These are phyloP conservation scores for Eleusine indica DNA, from an alignment of 176 grass and related monocot species.

Conservation along the genomic window DNA sequence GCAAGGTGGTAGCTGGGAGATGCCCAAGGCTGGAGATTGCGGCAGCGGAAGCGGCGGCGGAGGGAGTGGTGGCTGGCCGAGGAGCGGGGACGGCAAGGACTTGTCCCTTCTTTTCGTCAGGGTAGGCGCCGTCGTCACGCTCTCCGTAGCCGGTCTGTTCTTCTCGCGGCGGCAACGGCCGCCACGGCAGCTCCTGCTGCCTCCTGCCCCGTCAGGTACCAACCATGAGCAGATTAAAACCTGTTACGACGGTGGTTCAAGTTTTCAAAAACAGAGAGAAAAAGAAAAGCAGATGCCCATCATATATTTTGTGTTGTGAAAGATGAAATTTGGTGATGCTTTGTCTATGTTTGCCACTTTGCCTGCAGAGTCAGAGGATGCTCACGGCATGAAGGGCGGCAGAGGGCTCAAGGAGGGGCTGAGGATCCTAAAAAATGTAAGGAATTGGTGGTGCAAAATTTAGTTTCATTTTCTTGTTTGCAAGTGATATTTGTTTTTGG, in stretches of 20 bases:
- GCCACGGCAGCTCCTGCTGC: constrained; percentile 36
- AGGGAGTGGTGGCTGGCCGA: constrained; percentile 20
- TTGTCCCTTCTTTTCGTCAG: constrained; percentile 59
- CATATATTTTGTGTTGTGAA: not conserved
- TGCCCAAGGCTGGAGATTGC: constrained; percentile 42
- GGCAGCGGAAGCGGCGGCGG: constrained; percentile 25
- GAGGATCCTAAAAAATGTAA: constrained; percentile 65
- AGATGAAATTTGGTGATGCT: constrained; percentile 23
- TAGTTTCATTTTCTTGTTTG: not conserved
- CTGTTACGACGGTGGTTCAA: not conserved
- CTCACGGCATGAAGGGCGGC: constrained; percentile 22
- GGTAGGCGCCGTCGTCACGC: constrained; percentile 55
- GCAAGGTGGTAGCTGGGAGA: constrained; percentile 42
- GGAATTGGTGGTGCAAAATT: constrained; percentile 9
- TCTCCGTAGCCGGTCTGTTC: constrained; percentile 71
- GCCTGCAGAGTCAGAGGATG: constrained; percentile 32
- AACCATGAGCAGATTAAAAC: constrained; percentile 12
- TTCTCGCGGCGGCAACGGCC: constrained; percentile 52
- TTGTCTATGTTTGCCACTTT: not conserved
- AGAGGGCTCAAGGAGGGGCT: constrained; percentile 71
- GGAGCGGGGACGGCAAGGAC: constrained; percentile 39
- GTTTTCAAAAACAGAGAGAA: not conserved
- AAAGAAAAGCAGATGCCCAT: not conserved
- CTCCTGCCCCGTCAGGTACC: constrained; percentile 43
- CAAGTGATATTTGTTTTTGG: not conserved